phyloP scores from a whole-genome alignment of 768 basidiomycete species.

The Leccinum obscurum region DNA sequence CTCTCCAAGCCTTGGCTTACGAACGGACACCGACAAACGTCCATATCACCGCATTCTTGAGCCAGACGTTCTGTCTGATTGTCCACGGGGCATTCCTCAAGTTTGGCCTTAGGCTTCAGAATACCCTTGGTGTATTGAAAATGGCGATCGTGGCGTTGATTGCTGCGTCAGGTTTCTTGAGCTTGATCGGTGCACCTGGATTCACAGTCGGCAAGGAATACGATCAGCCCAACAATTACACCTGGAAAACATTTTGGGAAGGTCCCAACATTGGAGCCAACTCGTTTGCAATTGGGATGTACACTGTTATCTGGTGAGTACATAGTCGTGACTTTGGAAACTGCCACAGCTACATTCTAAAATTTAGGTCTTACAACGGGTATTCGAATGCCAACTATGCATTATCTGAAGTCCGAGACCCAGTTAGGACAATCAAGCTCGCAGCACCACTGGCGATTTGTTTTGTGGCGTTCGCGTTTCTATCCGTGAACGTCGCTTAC shows the following conservation, averaged over 20 bases:
- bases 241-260: slow-evolving; percentile 63
- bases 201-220: slow-evolving; percentile 52
- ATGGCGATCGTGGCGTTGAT: slow-evolving; percentile 54
- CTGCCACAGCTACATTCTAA: not conserved
- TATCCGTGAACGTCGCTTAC: slow-evolving; percentile 71
- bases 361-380: slow-evolving; percentile 69
- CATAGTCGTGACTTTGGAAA: not conserved
- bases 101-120: slow-evolving; percentile 63
- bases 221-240: slow-evolving; percentile 55
- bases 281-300: slow-evolving; percentile 62
- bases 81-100: slow-evolving; percentile 55
- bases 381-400: slow-evolving; percentile 78
- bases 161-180: slow-evolving; percentile 53
- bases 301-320: slow-evolving; percentile 67
- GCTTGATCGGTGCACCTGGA: slow-evolving; percentile 47
- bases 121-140: slow-evolving; percentile 61
- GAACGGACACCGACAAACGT: slow-evolving; percentile 46
- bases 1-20: slow-evolving; percentile 52
- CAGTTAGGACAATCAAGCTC: slow-evolving; percentile 66
- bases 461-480: slow-evolving; percentile 57
- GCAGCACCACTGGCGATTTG: slow-evolving; percentile 69
- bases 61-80: slow-evolving; percentile 55
- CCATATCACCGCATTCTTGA: slow-evolving; percentile 54
- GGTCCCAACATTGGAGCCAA: slow-evolving; percentile 56
- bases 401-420: slow-evolving; percentile 68